Evolutionary conservation across 495 filamentous ascomycete species (phyloP), one percentile per base, ranked within the genome.

Genomic region (Chaetomium tenue): DNA sequence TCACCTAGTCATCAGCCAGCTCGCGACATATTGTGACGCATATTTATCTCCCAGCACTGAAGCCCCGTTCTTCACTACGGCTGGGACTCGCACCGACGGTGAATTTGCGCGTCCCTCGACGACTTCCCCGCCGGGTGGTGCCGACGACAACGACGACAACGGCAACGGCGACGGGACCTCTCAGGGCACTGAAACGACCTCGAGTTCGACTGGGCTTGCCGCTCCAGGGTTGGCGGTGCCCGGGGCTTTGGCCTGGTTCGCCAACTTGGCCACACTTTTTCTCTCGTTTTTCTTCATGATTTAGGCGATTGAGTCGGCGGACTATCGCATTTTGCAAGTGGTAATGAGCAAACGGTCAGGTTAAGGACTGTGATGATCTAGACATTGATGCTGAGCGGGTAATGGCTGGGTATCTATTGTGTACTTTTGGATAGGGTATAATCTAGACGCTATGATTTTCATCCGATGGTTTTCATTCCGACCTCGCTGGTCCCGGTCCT

Each of bases 11-110:
- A 60, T 74, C 44, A 13, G 51, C 2, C 42, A 25, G 0, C 59
- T 74, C 46, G 37, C 44, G 4, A 66, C 60, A 2, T 63, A 72
- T 33, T 74, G 72, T 63, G 66, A 70, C 8, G 56, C 11, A 1
- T 61, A 37, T 23, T 40, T 53, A 12, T 52, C 57, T 9, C 63
- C 61, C 18, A 47, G 0, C 26, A 44, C 13, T 26, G 23, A 37
- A 22, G 13, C 28, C n/a, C 46, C 58, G 40, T 20, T 44, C 12
- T 42, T 60, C 22, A 53, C 30, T 9, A 58, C 46, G 9, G 37
- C 23, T 3, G 44, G 42, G 15, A 63, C 52, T 13, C 46, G 54
- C 5, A 58, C 44, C 15, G 48, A 22, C 0, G 3, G 2, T 46
- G 60, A 16, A 1, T 54, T 62, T 37, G 39, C 1, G 30, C 13